These are phyloP conservation scores for Atalantia buxifolia DNA, from an alignment of 345 rosid genomes.

Conservation along the genomic window DNA sequence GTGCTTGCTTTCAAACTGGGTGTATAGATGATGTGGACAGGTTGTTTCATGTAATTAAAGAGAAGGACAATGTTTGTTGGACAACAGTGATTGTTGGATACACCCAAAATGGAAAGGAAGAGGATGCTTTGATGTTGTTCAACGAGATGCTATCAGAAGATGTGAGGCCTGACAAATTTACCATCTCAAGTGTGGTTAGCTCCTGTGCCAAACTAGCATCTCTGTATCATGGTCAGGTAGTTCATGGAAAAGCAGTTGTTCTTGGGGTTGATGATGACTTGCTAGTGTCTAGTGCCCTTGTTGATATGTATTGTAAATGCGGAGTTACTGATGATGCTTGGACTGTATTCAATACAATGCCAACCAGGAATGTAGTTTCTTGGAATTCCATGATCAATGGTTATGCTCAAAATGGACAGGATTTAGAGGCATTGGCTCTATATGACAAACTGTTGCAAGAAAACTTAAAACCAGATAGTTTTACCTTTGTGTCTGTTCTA, in stretches of 20 bases:
- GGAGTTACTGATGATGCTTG: slow-evolving; percentile 45
- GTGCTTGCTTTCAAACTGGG: slow-evolving; percentile 39
- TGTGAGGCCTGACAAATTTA: slow-evolving; percentile 42
- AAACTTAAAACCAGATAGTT: slow-evolving; percentile 42
- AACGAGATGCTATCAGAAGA: slow-evolving; percentile 36
- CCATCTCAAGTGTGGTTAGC: slow-evolving; percentile 48
- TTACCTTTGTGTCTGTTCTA: slow-evolving; percentile 53
- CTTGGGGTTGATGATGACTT: slow-evolving; percentile 41
- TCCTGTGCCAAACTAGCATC: slow-evolving; percentile 57
- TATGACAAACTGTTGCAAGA: slow-evolving; percentile 44
- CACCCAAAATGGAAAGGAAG: slow-evolving; percentile 52
- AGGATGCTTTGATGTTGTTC: slow-evolving; percentile 47
- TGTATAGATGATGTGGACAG: slow-evolving; percentile 30
- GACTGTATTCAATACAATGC: slow-evolving; percentile 37
- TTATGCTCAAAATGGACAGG: slow-evolving; percentile 54
- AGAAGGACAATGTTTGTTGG: slow-evolving; percentile 59
- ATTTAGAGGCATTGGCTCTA: slow-evolving; percentile 46
- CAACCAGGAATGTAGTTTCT: slow-evolving; percentile 37
- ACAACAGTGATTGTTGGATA: slow-evolving; percentile 56
- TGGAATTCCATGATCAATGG: slow-evolving; percentile 65
- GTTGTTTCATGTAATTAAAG: slow-evolving; percentile 32
- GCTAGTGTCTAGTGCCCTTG: slow-evolving; percentile 53
- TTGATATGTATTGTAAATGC: slow-evolving; percentile 60
- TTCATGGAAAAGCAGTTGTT: slow-evolving; percentile 46
- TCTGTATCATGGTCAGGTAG: slow-evolving; percentile 42